phyloP scores from a whole-genome alignment of 2,329 filamentous ascomycete species.

The Sclerotinia trifoliorum region DNA sequence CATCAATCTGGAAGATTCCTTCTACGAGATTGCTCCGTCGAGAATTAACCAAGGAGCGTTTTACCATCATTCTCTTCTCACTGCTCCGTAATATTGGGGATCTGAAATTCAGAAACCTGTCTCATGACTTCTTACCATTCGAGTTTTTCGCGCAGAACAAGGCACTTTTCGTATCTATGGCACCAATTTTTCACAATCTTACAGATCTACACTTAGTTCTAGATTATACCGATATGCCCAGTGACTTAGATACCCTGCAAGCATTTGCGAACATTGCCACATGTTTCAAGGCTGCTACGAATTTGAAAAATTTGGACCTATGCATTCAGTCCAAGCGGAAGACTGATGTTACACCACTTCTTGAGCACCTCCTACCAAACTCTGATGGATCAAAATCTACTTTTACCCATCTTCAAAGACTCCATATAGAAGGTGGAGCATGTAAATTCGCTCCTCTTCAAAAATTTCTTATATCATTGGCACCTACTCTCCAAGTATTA shows the following conservation, averaged over 20 bases:
- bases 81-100: conserved; percentile 1
- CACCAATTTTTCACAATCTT: conserved; percentile 26
- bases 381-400: background rate
- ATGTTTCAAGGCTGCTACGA: conserved; percentile 26
- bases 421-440: conserved; percentile 12
- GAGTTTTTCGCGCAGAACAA: conserved; percentile 36
- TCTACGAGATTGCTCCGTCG: conserved; percentile 31
- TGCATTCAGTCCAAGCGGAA: conserved; percentile 28
- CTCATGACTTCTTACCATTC: conserved; percentile 37
- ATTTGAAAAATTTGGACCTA: conserved; percentile 27
- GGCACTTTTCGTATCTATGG: conserved; percentile 24
- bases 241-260: conserved; percentile 18
- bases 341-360: conserved; percentile 8
- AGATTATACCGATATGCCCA: conserved; percentile 28
- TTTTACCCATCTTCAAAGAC: background rate
- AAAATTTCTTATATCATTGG: background rate
- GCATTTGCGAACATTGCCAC: conserved; percentile 28
- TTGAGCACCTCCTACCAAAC: background rate
- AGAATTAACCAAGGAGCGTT: conserved; percentile 30
- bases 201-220: conserved; percentile 28
- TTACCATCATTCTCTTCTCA: conserved; percentile 29
- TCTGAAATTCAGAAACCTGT: conserved; percentile 26
- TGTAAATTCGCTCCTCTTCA: background rate
- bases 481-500: conserved; percentile 43
- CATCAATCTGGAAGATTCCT: conserved; percentile 34